A percentile compares a stretch with the other conserved stretches of the same genome.
Evolutionary conservation across 2,329 filamentous ascomycete genomes (phyloP).

Genomic region (Bipolaris victoriae): DNA sequence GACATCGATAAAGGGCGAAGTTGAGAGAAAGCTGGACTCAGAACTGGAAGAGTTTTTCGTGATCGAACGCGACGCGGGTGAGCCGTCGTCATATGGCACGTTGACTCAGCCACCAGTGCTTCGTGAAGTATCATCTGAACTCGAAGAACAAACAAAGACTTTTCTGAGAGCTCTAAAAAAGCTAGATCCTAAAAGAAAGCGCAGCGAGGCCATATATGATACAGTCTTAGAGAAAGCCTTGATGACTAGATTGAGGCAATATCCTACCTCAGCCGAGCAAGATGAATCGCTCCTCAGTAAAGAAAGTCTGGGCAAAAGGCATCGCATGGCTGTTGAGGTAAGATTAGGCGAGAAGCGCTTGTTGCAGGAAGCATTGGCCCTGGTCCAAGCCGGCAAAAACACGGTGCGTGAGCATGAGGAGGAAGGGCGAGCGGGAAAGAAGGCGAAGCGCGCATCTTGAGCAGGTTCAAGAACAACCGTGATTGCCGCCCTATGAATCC

Average conservation of each 20-base stretch:
- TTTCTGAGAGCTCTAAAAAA: constrained; percentile 25
- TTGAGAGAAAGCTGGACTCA: constrained; percentile 9
- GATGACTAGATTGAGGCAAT: constrained; percentile 20
- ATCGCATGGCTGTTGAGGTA: constrained; percentile 28
- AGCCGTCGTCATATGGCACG: constrained; percentile 26
- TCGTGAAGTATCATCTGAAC: constrained; percentile 20
- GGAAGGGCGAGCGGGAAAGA: neutral
- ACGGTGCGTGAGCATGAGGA: neutral
- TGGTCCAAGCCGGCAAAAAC: neutral
- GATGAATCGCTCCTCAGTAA: constrained; percentile 21
- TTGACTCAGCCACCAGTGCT: constrained; percentile 18
- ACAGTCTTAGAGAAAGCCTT: constrained; percentile 15
- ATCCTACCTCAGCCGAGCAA: constrained; percentile 20
- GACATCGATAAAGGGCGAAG: neutral
- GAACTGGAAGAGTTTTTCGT: constrained; percentile 28
- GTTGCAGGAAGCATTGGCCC: constrained; percentile 23
- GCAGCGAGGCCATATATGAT: constrained; percentile 13
- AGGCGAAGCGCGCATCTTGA: neutral
- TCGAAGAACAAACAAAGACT: constrained; percentile 27
- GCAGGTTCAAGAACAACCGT: neutral
- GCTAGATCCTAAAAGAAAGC: constrained; percentile 22
- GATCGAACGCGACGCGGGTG: constrained; percentile 33
- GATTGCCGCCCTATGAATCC: too few species aligned
- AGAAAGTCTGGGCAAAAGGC: constrained; percentile 15
- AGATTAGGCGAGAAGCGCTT: constrained; percentile 29